Evolutionary conservation across 768 basidiomycete species (phyloP).

Genomic region (Coprinopsis cinerea): DNA sequence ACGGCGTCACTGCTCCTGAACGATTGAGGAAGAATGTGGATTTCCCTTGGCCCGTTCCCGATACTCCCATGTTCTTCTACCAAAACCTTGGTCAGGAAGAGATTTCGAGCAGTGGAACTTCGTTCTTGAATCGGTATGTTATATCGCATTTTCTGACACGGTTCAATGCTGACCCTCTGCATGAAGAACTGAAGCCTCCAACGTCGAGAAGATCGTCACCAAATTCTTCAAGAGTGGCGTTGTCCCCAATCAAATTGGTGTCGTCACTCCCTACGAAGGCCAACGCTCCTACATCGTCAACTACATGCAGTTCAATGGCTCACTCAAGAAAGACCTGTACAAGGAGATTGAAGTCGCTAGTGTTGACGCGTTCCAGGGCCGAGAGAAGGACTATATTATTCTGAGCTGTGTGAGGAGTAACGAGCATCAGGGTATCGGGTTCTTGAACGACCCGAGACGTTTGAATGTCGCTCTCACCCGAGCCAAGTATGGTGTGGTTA

Average conservation of each 20-base stretch:
- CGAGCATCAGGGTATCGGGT: slow-evolving; percentile 99
- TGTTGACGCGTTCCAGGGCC: slow-evolving; percentile 98
- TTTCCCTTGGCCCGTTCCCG: slow-evolving; percentile 96
- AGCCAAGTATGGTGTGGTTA: slow-evolving; percentile 97
- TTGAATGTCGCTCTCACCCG: slow-evolving; percentile 96
- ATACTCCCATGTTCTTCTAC: slow-evolving; percentile 99
- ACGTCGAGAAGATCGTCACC: slow-evolving; percentile 99
- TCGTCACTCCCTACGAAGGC: slow-evolving; percentile 98
- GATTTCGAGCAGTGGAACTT: slow-evolving; percentile 97
- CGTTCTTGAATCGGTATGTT: slow-evolving; percentile 85
- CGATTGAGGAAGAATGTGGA: slow-evolving; percentile 96
- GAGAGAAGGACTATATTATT: slow-evolving; percentile 99
- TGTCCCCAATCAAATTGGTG: slow-evolving; percentile 90
- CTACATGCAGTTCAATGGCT: slow-evolving; percentile 99
- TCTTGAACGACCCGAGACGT: slow-evolving; percentile 95
- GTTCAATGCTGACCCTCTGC: slow-evolving; percentile 4
- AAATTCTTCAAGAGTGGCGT: slow-evolving; percentile 99
- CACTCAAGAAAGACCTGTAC: slow-evolving; percentile 97
- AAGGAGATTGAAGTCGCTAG: slow-evolving; percentile 99
- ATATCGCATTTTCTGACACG: slow-evolving; percentile 11
- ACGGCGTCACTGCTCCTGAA: slow-evolving; percentile 98
- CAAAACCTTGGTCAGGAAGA: slow-evolving; percentile 99
- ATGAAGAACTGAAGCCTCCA: slow-evolving; percentile 90
- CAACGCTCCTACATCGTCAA: slow-evolving; percentile 98
- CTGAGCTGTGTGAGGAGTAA: slow-evolving; percentile 96